A percentile compares a stretch with the other conserved stretches of the same genome.
These are phyloP conservation scores for Artemisia tridentata DNA, from an alignment of 129 eudicot species.

Conservation along the genomic window DNA sequence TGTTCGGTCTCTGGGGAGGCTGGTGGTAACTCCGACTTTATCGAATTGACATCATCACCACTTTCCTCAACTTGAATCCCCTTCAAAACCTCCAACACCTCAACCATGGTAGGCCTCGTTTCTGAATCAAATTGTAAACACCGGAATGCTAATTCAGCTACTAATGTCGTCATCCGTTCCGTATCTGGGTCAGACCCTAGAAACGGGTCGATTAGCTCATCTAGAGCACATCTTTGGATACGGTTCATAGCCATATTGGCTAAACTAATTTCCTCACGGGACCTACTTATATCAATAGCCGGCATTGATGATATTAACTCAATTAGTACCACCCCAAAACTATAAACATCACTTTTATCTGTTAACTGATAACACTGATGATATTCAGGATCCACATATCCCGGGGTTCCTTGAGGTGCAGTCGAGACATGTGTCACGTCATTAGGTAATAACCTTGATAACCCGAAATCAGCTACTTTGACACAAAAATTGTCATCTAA, in stretches of 20 bases:
- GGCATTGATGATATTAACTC: slow-evolving; percentile 91
- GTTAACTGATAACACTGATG: slow-evolving; percentile 78
- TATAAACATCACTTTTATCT: slow-evolving; percentile 81
- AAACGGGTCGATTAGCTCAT: slow-evolving; percentile 60
- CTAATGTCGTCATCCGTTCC: slow-evolving; percentile 60
- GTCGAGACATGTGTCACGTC: slow-evolving; percentile 78
- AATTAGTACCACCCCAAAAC: slow-evolving; percentile 84
- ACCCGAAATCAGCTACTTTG: slow-evolving; percentile 61
- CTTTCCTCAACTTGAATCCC: slow-evolving; percentile 40
- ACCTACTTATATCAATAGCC: slow-evolving; percentile 79
- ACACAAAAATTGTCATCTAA: slow-evolving; percentile 43
- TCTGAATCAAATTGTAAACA: slow-evolving; percentile 82
- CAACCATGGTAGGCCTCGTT: slow-evolving; percentile 80
- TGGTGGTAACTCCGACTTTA: slow-evolving; percentile 25
- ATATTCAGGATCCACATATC: slow-evolving; percentile 87
- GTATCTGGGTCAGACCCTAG: slow-evolving; percentile 46
- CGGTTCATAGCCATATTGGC: slow-evolving; percentile 71
- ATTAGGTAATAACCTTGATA: slow-evolving; percentile 60
- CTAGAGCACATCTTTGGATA: slow-evolving; percentile 65
- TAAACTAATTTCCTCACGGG: slow-evolving; percentile 69
- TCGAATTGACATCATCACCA: background rate
- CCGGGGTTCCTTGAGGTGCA: slow-evolving; percentile 97
- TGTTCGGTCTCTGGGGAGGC: slow-evolving; percentile 58
- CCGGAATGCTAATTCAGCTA: slow-evolving; percentile 79
- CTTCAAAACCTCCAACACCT: slow-evolving; percentile 53